Evolutionary conservation across 352 stramenopile species (phyloP).

Genomic region (Vaucheria bursata): DNA sequence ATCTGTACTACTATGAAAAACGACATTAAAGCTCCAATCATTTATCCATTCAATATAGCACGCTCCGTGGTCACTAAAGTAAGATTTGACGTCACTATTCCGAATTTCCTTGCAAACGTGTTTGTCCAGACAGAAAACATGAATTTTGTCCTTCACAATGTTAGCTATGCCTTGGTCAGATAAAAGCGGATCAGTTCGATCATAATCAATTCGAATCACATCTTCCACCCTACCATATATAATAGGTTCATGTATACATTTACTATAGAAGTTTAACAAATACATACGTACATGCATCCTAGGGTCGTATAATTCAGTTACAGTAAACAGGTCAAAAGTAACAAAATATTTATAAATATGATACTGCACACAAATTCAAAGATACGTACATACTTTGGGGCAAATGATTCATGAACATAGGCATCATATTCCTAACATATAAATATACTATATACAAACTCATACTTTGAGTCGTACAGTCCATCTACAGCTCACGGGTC

Average conservation of each 20-base stretch:
- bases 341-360: too few species aligned
- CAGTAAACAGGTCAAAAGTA: too few species aligned
- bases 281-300: too few species aligned
- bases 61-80: slow-evolving; percentile 25
- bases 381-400: too few species aligned
- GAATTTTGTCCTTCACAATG: slow-evolving; percentile 22
- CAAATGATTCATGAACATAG: too few species aligned
- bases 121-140: slow-evolving; percentile 44
- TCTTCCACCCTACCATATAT: background rate
- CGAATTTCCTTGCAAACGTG: slow-evolving; percentile 19
- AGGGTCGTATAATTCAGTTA: too few species aligned
- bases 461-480: too few species aligned
- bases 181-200: background rate
- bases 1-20: slow-evolving; percentile 15
- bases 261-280: too few species aligned
- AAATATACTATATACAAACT: too few species aligned
- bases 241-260: background rate
- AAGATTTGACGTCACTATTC: slow-evolving; percentile 37
- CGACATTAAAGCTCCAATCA: slow-evolving; percentile 44
- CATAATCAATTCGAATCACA: background rate
- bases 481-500: too few species aligned
- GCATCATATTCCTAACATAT: too few species aligned
- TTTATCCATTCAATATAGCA: slow-evolving; percentile 41
- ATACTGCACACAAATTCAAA: too few species aligned
- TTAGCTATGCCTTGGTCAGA: background rate